Evolutionary conservation across 139 green algal genomes (phyloP), one percentile per base, ranked within the genome.

Genomic region (Micromonas commoda): DNA sequence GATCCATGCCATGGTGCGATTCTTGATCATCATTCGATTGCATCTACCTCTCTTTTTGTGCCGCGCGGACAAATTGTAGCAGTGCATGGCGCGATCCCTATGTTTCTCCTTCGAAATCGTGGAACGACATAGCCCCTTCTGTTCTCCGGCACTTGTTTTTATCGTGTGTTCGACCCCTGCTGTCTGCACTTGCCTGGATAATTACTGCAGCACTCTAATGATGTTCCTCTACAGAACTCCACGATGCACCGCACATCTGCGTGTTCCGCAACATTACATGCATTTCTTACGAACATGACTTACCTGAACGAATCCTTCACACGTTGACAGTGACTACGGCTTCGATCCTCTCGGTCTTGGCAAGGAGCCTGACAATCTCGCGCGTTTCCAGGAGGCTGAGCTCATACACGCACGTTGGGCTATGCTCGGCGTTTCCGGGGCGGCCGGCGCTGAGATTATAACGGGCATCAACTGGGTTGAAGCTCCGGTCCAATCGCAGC

Each of bases 261-360:
- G 16, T 57, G 16, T 23, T 57, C 45, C 45, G n/a, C n/a, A n/a
- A 57, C 45, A 57, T 57, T 16, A 16, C 45, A 23, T 57, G 45
- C 45, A 57, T 23, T 16, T 57, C 45, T 57, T 57, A 57, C 45
- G 9, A 9, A 57, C 9, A 57, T 57, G 9, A 23, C 45, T 23
- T 16, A 9, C 45, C 9, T 57, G 16, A 57, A 23, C 9, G 9
- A 57, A 23, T 16, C 45, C 45, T 68, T 68, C 28, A 9, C 9
- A 32, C 20, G 52, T 63, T 6, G 32, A 38, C 35, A 77, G 83
- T 37, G 84, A 93, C 91, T 92, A 88, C 45, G 93, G 93, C 24
- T 98, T 97, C 79, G 94, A 98, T 83, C 94, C 94, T 38, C 79
- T 96, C 64, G 86, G 83, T 67, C 90, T 98, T 64, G 93, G 90